Conservation (phyloP, 2,329 filamentous ascomycete species). For the Lecanosticta acicola region DNA sequence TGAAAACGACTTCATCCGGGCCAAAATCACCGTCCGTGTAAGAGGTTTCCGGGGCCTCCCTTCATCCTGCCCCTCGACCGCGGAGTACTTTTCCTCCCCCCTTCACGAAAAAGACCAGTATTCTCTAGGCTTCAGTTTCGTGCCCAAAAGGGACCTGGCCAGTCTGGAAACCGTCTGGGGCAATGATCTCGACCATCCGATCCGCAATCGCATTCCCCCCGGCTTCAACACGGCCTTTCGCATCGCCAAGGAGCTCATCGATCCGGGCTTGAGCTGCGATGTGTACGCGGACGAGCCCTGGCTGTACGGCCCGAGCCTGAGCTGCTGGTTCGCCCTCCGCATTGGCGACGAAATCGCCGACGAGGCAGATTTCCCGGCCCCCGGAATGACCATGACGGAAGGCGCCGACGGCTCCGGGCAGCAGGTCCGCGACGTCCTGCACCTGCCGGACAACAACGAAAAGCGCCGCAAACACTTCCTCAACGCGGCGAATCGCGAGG, state of each 20-base stretch:
- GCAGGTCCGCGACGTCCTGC: conserved; percentile 23
- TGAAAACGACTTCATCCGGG: conserved; percentile 57
- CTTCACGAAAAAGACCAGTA: conserved; percentile 74
- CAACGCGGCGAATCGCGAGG: conserved; percentile 30
- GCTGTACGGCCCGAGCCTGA: conserved; percentile 65
- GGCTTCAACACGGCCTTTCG: conserved; percentile 79
- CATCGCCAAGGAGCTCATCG: conserved; percentile 83
- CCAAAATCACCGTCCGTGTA: conserved; percentile 72
- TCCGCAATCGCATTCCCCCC: conserved; percentile 75
- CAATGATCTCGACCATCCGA: conserved; percentile 88
- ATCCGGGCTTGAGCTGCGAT: conserved; percentile 84
- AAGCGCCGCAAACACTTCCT: conserved; percentile 44
- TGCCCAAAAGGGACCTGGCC: conserved; percentile 59
- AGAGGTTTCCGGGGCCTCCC: conserved; percentile 61
- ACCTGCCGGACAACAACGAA: conserved; percentile 36
- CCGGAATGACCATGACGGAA: conserved; percentile 33
- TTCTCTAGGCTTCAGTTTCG: conserved; percentile 73
- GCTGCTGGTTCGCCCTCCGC: conserved; percentile 31
- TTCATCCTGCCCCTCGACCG: conserved; percentile 53
- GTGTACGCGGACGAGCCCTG: conserved; percentile 81
- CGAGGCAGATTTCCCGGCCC: conserved; percentile 24
- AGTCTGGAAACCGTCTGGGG: conserved; percentile 77
- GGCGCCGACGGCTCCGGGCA: conserved; percentile 38
- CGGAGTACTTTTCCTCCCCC: conserved; percentile 70
- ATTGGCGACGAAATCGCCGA: conserved; percentile 25